Evolutionary conservation across 2,329 filamentous ascomycete species (phyloP), one percentile per base, ranked within the genome.

Genomic region (Mariannaea elegans): DNA sequence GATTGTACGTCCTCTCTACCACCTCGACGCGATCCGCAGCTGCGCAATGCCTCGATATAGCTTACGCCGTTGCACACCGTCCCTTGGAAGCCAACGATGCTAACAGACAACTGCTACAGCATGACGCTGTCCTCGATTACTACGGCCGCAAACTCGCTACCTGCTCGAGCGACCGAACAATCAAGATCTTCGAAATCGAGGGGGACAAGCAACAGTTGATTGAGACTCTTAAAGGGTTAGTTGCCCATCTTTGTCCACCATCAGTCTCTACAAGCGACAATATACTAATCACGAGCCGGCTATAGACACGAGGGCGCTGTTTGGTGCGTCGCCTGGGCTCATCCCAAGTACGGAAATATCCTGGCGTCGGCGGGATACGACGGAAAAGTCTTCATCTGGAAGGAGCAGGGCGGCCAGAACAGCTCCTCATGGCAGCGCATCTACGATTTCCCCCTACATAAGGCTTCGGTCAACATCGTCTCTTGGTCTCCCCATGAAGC

Each of bases 141-240:
- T 99, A 98, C 79, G 95, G 95, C 74, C 90, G 95, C 69, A 91
- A 94, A 74, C 88, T 99, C 71, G 95, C 95, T 64, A 99, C 95
- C 67, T 98, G 95, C 80, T 97, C 94, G 32, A 97, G 94, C 67
- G 95, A 99, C 81, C 94, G 95, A 76, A 98, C 94, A 46, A 97
- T 99, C 83, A 98, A 98, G 83, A 98, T 99, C 75, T 99, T 97
- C 75, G 95, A 99, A 80, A 90, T 99, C 56, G 94, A 98, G 73
- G 93, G 93, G 72, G 94, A 98, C 71, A 87, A 90, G 68, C 94
- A 99, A 79, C 87, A 92, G 65, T 82, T 98, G 70, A 87, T 92
- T 31, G 94, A 98, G 81, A 99, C 95, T 23, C 82, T 99, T 67
- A 97, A 97, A 81, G 94, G 94, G 93, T 96, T 85, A 73, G 82